phyloP scores from a whole-genome alignment of 2,329 filamentous ascomycete genomes.

The Didymella lethalis region DNA sequence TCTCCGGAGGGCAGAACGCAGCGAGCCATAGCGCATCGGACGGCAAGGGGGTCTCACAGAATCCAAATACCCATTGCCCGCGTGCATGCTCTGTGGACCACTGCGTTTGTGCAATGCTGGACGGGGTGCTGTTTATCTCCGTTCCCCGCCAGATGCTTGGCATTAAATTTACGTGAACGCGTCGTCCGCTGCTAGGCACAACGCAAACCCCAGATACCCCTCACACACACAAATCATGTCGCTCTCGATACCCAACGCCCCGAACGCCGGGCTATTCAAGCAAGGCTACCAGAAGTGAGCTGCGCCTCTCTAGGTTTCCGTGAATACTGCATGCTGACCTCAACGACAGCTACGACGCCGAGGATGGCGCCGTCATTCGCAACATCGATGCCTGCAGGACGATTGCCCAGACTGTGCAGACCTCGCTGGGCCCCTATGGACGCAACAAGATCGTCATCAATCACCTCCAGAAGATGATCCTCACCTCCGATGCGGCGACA shows the following conservation, averaged over 20 bases:
- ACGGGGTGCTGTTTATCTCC: background rate
- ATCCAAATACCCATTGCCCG: background rate
- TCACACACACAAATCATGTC: conserved; percentile 71
- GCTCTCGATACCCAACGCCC: conserved; percentile 92
- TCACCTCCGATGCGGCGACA: conserved; percentile 96
- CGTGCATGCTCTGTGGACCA: background rate
- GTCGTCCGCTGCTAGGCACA: conserved; percentile 41
- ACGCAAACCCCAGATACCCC: conserved; percentile 44
- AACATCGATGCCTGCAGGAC: conserved; percentile 99
- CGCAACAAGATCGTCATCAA: conserved; percentile 99
- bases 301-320: background rate
- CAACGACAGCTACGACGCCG: conserved; percentile 84
- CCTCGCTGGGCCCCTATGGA: conserved; percentile 94
- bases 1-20: background rate
- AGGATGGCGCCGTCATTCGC: conserved; percentile 97
- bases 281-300: conserved; percentile 91
- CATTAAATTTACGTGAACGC: conserved; percentile 34
- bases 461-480: conserved; percentile 99
- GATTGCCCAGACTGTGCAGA: conserved; percentile 95
- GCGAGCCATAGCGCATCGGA: background rate
- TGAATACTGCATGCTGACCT: conserved; percentile 41
- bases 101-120: background rate
- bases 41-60: background rate
- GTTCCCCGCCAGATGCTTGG: conserved; percentile 11
- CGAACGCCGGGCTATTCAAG: conserved; percentile 94